These are phyloP conservation scores for Abrus pulchellus DNA, from an alignment of 306 rosid species.

Conservation along the genomic window DNA sequence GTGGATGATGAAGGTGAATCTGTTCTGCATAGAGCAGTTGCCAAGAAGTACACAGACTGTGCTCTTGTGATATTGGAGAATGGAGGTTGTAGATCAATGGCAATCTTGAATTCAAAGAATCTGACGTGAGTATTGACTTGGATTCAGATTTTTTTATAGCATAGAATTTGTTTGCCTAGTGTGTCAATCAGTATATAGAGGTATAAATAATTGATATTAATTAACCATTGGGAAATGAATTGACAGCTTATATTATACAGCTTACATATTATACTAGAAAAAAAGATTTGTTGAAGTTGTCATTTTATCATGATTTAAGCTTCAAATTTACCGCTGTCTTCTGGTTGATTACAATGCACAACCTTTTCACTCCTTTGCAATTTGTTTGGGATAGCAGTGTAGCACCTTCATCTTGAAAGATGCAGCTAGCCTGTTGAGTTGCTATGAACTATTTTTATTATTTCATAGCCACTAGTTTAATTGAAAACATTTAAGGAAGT, in stretches of 20 bases:
- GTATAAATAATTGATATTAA: conserved; percentile 19
- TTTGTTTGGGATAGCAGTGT: too few relatives aligned
- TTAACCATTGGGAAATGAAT: conserved; percentile 35
- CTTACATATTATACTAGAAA: background rate
- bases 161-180: conserved; percentile 23
- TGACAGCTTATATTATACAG: conserved; percentile 34
- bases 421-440: conserved; percentile 27
- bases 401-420: conserved; percentile 33
- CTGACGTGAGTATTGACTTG: conserved; percentile 73
- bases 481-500: background rate
- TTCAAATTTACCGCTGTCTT: conserved; percentile 4
- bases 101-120: conserved; percentile 77
- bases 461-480: background rate
- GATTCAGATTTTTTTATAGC: conserved; percentile 10
- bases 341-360: conserved; percentile 13
- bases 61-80: conserved; percentile 93
- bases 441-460: background rate
- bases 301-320: conserved; percentile 8
- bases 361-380: conserved; percentile 7
- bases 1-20: conserved; percentile 99
- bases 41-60: conserved; percentile 94
- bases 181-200: conserved; percentile 22
- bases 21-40: conserved; percentile 90
- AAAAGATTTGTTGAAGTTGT: conserved; percentile 31
- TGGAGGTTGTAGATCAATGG: conserved; percentile 98